Percentiles rank a stretch among this genome's conserved stretches.
Conservation (phyloP, 2,329 filamentous ascomycete species). For the Phyllosticta citribraziliensis region DNA sequence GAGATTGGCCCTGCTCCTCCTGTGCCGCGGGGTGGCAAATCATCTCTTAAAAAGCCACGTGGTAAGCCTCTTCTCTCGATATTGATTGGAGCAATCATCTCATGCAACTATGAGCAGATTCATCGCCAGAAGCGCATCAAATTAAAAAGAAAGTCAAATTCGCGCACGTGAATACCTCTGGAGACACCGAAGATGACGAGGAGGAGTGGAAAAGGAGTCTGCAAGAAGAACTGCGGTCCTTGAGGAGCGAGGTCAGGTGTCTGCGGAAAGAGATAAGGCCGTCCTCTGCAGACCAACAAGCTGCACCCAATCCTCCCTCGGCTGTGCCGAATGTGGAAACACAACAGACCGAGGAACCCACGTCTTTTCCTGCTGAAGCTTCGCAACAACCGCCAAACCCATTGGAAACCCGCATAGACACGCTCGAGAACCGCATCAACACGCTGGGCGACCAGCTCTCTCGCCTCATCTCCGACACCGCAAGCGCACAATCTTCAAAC, state of each 20-base stretch:
- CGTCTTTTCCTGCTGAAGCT: background rate
- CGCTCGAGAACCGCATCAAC: background rate
- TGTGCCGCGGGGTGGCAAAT: background rate
- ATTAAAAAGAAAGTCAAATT: background rate
- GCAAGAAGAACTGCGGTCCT: background rate
- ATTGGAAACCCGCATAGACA: background rate
- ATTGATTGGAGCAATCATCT: background rate
- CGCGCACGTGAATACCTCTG: background rate
- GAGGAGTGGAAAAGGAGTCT: background rate
- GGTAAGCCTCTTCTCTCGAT: background rate
- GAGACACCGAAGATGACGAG: background rate
- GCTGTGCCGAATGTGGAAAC: background rate
- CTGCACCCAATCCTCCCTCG: background rate
- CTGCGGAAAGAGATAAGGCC: background rate
- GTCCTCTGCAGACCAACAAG: background rate
- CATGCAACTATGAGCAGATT: background rate
- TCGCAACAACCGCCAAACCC: background rate
- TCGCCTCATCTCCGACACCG: background rate
- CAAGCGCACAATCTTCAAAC: background rate
- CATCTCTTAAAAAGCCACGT: background rate
- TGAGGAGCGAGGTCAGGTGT: background rate
- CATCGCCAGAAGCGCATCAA: background rate
- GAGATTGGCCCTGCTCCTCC: conserved; percentile 1
- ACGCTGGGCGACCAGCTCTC: background rate
- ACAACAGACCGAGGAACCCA: background rate